phyloP scores from a whole-genome alignment of 2,329 filamentous ascomycete species.

The Alternaria longipes region DNA sequence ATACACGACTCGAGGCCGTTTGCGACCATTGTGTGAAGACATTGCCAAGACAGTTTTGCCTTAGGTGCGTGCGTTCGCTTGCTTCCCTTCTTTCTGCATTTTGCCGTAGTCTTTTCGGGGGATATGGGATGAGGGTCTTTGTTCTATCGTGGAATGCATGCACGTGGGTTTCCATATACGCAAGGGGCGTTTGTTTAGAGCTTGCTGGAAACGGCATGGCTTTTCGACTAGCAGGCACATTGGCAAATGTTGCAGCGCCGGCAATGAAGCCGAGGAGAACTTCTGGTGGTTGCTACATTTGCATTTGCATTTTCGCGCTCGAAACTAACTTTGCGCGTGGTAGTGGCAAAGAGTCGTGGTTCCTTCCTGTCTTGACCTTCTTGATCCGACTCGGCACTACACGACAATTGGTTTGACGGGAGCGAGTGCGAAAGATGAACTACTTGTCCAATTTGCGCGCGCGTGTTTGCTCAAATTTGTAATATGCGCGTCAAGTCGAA shows the following conservation, averaged over 20 bases:
- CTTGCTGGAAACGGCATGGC: constrained; percentile 1
- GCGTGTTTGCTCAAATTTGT: background rate
- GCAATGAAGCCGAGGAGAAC: background rate
- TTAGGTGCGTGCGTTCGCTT: constrained; percentile 14
- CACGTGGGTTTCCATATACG: constrained; percentile 3
- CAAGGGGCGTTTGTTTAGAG: constrained; percentile 7
- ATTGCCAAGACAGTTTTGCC: constrained; percentile 3
- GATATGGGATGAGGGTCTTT: background rate
- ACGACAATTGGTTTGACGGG: background rate
- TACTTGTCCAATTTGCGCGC: constrained; percentile 2
- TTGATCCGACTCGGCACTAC: background rate
- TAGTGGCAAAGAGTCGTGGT: background rate
- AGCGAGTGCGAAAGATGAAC: constrained; percentile 2
- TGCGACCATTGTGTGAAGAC: constrained; percentile 11
- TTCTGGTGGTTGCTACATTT: background rate
- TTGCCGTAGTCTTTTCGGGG: background rate
- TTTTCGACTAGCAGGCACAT: background rate
- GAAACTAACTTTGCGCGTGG: constrained; percentile 2
- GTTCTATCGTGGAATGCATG: background rate
- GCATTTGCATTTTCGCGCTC: background rate
- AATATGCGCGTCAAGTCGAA: background rate
- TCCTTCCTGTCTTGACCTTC: background rate
- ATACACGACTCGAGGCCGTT: constrained; percentile 7
- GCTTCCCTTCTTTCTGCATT: constrained; percentile 4
- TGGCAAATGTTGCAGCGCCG: constrained; percentile 1